phyloP scores from a whole-genome alignment of 73 alveolate species.

The Paramecium sexaurelia region DNA sequence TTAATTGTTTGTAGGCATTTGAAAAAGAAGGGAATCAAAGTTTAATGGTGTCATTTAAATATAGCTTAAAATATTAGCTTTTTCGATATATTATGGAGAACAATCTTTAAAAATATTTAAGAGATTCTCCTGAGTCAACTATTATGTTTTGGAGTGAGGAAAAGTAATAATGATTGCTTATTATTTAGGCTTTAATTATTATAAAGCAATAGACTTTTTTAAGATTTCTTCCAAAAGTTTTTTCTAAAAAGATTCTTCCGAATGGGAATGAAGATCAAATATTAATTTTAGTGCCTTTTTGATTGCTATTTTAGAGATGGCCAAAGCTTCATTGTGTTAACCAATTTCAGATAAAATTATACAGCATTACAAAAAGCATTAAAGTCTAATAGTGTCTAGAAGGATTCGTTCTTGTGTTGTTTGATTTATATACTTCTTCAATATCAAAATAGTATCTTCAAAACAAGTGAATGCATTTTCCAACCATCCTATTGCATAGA shows the following conservation, averaged over 20 bases:
- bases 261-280: neutral
- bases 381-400: neutral
- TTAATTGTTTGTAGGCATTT: neutral
- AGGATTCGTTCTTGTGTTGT: neutral
- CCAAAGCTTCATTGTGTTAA: neutral
- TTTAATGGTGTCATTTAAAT: neutral
- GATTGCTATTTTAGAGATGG: neutral
- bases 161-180: neutral
- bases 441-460: neutral
- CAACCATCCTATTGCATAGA: slow-evolving; percentile 12
- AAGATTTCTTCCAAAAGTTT: neutral
- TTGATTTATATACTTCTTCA: neutral
- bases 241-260: neutral
- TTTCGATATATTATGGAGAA: neutral
- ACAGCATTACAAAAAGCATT: slow-evolving; percentile 8
- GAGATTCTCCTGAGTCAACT: neutral
- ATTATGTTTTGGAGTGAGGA: neutral
- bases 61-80: neutral
- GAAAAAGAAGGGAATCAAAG: neutral
- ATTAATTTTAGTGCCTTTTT: neutral
- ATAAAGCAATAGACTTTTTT: neutral
- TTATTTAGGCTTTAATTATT: neutral
- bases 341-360: slow-evolving; percentile 37
- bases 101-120: neutral
- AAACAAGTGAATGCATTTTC: slow-evolving; percentile 43